Base-by-base conservation (phyloP, 2,329 filamentous ascomycete species). In the Lachnellula suecica region DNA sequence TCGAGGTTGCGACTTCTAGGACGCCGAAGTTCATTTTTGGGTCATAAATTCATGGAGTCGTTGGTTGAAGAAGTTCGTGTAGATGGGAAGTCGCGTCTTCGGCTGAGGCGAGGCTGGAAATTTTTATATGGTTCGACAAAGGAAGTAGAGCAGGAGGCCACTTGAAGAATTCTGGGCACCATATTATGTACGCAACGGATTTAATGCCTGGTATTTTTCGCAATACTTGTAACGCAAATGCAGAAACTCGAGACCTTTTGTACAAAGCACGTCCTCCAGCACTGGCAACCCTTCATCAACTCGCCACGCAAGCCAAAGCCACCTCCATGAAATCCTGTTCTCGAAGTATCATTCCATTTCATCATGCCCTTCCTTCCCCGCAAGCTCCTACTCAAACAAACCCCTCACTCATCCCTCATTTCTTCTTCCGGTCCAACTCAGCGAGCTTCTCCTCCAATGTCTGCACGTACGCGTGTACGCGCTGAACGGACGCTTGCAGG, bases 401-500 rank as follows among this genome's bases (percentile, higher is more conserved):
- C 27, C 10, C 31, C 11, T 34, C 17, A 31, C 15, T n/a, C 15
- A 40, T 44, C 29, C 35, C 23, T 62, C 51, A 63, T 61, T 74
- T 84, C 76, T 86, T 88, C 75, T 84, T 88, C 75, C 84, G 88
- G 66, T 85, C 79, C 66, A 83, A 64, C 56, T 79, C 76, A 61
- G 86, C 84, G 62, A 92, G 79, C 75, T 88, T 91, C 65, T 89
- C 82, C 75, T 97, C 93, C 59, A 97, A 75, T 47, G 82, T 82
- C 68, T 85, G 83, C 59, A 96, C 85, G 70, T 97, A 95, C 58
- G 82, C 83, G 73, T 91, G 91, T 70, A 97, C 83, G 68, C 89
- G 84, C 71, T 92, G 87, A 52, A 96, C 92, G 44, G 91, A 90
- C 45, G 85, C 81, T 81, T 97, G 92, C 44, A 97, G 81, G 60